Evolutionary conservation across 2,329 filamentous ascomycete genomes (phyloP).

Genomic region (Claviceps sp.): DNA sequence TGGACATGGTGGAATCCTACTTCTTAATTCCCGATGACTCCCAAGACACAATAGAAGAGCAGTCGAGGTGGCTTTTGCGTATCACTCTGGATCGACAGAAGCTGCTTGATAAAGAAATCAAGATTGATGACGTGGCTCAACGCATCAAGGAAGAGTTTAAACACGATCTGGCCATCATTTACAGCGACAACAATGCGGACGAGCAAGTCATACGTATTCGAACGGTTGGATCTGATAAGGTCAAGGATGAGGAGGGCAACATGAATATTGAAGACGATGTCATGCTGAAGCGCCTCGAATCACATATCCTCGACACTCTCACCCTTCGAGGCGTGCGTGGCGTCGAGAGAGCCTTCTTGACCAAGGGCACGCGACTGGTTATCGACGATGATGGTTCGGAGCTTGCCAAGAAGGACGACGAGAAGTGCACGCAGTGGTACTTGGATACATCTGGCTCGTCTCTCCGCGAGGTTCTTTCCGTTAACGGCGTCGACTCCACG

Average conservation of each 20-base stretch:
- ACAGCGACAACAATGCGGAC: conserved; percentile 96
- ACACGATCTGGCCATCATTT: conserved; percentile 78
- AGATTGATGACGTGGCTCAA: conserved; percentile 78
- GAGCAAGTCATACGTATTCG: conserved; percentile 89
- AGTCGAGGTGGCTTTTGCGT: conserved; percentile 92
- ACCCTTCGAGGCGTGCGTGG: conserved; percentile 83
- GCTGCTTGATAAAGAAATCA: conserved; percentile 85
- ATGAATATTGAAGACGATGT: conserved; percentile 67
- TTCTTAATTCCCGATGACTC: conserved; percentile 82
- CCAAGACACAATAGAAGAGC: conserved; percentile 47
- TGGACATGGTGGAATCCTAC: conserved; percentile 92
- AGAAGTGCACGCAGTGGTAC: conserved; percentile 80
- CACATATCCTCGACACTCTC: conserved; percentile 79
- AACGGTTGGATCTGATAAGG: conserved; percentile 55
- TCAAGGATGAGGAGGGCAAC: conserved; percentile 55
- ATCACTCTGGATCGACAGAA: conserved; percentile 88
- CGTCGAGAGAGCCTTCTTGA: conserved; percentile 86
- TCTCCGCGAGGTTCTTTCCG: conserved; percentile 67
- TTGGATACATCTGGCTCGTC: conserved; percentile 88
- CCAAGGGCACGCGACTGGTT: conserved; percentile 60
- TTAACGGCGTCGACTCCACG: conserved; percentile 75
- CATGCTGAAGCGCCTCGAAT: conserved; percentile 83
- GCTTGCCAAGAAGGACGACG: conserved; percentile 58
- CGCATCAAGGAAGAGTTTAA: conserved; percentile 84
- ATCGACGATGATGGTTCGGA: conserved; percentile 57